These are phyloP conservation scores for Macrolepiota dolichaula DNA, from an alignment of 768 basidiomycete genomes.

Conservation along the genomic window DNA sequence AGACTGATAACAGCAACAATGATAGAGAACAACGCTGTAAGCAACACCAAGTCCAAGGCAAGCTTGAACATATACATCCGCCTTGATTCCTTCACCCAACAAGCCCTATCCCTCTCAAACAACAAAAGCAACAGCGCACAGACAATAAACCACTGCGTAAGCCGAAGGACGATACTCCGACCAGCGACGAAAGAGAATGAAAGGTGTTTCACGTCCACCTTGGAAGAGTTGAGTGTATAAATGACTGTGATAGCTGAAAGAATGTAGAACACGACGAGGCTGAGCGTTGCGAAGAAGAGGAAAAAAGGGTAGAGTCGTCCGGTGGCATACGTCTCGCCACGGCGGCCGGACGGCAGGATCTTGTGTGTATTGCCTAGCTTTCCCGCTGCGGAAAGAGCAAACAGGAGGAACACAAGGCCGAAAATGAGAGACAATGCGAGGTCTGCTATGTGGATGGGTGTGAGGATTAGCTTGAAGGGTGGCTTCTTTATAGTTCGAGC, in stretches of 20 bases:
- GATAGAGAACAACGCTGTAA: not conserved
- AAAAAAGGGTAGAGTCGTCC: not conserved
- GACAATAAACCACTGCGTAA: not conserved
- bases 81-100: not conserved
- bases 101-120: not conserved
- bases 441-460: not conserved
- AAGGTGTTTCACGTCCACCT: not conserved
- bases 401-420: not conserved
- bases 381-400: not conserved
- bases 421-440: not conserved
- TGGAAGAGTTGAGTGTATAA: not conserved
- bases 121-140: not conserved
- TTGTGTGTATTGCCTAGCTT: not conserved
- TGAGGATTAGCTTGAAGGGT: not conserved
- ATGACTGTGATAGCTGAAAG: not conserved
- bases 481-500: not conserved
- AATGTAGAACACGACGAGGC: not conserved
- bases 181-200: not conserved
- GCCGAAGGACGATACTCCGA: not conserved
- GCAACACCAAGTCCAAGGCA: not conserved
- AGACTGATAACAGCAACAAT: not conserved
- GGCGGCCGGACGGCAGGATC: not conserved
- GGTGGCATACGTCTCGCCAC: not conserved
- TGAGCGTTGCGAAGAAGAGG: not conserved
- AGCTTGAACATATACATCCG: not conserved